Evolutionary conservation across 495 filamentous ascomycete species (phyloP).

Genomic region (Hyphodiscus hymeniophilus): DNA sequence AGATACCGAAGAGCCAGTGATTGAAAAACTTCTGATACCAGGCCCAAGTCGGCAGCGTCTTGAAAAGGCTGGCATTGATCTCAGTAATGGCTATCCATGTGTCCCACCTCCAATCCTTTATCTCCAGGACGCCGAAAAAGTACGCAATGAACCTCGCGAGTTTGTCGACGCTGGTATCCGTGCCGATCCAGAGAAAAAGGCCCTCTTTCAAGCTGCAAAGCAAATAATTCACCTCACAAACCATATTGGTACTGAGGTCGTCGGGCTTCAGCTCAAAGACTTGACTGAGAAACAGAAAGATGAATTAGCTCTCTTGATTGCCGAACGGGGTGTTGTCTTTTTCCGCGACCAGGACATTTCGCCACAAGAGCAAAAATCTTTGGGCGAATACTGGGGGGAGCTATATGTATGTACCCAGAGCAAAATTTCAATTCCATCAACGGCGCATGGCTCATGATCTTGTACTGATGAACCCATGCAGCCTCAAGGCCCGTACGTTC

Average conservation of each 20-base stretch:
- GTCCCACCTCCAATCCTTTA: neutral
- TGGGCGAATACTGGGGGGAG: constrained; percentile 26
- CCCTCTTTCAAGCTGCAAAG: constrained; percentile 15
- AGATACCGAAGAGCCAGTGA: no score
- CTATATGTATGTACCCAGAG: no score
- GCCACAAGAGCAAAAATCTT: constrained; percentile 45
- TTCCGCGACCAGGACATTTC: constrained; percentile 50
- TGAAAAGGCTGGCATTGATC: neutral
- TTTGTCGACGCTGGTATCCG: neutral
- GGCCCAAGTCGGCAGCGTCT: neutral
- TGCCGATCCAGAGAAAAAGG: constrained; percentile 17
- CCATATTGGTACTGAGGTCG: constrained; percentile 63
- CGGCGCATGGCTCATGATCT: no score
- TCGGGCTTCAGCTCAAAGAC: constrained; percentile 56
- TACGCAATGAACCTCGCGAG: neutral
- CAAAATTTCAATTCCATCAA: no score
- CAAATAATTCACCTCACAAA: constrained; percentile 54
- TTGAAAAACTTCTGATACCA: no score
- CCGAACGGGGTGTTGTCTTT: constrained; percentile 64
- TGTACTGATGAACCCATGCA: no score
- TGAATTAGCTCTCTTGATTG: constrained; percentile 62
- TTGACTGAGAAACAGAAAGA: constrained; percentile 62
- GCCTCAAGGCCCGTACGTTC: constrained; percentile 8
- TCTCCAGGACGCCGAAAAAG: neutral
- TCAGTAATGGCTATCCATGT: neutral